Evolutionary conservation across 176 grass and related monocot genomes (phyloP), one percentile per base, ranked within the genome.

Genomic region (Ensete ventricosum): DNA sequence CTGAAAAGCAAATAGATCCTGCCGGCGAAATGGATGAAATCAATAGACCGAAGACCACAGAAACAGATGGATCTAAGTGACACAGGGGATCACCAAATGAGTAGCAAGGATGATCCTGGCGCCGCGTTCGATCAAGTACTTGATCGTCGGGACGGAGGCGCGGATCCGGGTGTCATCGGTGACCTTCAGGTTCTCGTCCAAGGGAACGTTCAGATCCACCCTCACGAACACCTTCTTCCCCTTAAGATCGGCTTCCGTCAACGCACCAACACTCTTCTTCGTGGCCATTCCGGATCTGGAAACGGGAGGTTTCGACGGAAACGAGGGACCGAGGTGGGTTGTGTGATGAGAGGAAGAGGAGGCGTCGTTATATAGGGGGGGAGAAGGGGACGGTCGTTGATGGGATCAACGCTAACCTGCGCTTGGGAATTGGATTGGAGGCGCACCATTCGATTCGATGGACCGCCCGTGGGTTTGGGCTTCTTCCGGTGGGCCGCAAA

Each of bases 211-310:
- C 62, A 79, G 76, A 74, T 84, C 82, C 14, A 77, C 82, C 65
- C 82, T 84, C 55, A 84, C 76, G 64, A 84, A 79, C 34, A 84
- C 82, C 76, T 66, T 79, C 76, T 84, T 84, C 69, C 82, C 82
- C 63, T 79, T 72, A 25, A 84, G 55, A 51, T 84, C 82, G 9
- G 3, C 50, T 27, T 13, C 51, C 10, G 58, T 79, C 43, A 84
- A 24, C 65, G 72, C 82, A 23, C 82, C 59, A 8, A 84, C 82
- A 43, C 82, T 84, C 76, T 79, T 84, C 82, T 84, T 84, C 10
- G 82, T 63, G 43, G 82, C 76, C 49, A 78, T 62, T 62, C 17
- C 2, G 5, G 34, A 43, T 43, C 34, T 43, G 34, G 34, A 43
- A 43, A 6, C 34, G 34, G 34, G 34, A 43, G 34, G 34, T 43